Conservation (phyloP, 305 asterid genomes). For the Fraxinus sp. region DNA sequence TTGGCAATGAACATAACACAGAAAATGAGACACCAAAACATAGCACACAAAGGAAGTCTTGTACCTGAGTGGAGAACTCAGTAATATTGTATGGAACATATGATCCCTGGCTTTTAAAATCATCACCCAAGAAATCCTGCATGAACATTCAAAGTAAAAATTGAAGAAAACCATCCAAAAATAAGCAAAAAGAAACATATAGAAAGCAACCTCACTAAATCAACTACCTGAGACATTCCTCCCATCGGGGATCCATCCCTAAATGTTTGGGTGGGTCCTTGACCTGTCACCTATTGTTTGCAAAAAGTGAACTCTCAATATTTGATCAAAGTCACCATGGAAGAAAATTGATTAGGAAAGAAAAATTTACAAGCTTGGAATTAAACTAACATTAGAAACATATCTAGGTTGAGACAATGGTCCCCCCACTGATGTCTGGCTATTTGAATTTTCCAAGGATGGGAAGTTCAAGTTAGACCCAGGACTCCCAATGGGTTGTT, state of each 20-base stretch:
- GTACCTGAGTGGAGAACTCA: constrained; percentile 91
- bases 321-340: constrained; percentile 15
- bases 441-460: constrained; percentile 75
- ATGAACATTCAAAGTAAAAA: constrained; percentile 17
- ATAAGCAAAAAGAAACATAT: not conserved
- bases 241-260: constrained; percentile 87
- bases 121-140: constrained; percentile 95
- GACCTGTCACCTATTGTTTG: constrained; percentile 62
- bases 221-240: constrained; percentile 88
- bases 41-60: not conserved
- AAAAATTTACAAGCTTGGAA: constrained; percentile 13
- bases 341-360: constrained; percentile 15
- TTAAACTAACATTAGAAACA: constrained; percentile 69
- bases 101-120: constrained; percentile 98
- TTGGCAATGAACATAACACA: not conserved
- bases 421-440: constrained; percentile 88
- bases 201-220: constrained; percentile 14
- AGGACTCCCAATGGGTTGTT: constrained; percentile 68
- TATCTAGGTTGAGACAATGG: constrained; percentile 95
- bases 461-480: constrained; percentile 80
- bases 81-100: constrained; percentile 87
- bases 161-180: constrained; percentile 5
- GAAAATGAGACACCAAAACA: not conserved
- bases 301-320: constrained; percentile 11
- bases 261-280: constrained; percentile 74